phyloP scores from a whole-genome alignment of 371 early-diverging fungal species.

The Parasitella parasitica region DNA sequence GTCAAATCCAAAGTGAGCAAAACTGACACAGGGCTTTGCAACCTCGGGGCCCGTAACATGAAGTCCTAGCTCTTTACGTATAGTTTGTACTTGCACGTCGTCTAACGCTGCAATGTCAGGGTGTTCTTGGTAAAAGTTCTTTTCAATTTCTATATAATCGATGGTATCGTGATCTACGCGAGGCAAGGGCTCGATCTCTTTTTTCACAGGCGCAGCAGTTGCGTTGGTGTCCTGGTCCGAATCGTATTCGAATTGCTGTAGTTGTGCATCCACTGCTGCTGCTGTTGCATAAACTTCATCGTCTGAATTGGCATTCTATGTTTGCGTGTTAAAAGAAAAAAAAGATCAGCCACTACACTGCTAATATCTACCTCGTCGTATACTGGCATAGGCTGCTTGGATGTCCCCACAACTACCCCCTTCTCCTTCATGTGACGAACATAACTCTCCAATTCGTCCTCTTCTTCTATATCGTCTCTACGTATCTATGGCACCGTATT shows the following conservation, averaged over 20 bases:
- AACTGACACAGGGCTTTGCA: conserved; percentile 82
- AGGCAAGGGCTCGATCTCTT: conserved; percentile 68
- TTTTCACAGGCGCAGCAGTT: conserved; percentile 22
- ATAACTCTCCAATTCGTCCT: conserved; percentile 79
- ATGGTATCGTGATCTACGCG: conserved; percentile 74
- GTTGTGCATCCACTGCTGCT: conserved; percentile 67
- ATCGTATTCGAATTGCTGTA: conserved; percentile 8
- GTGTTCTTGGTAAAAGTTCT: conserved; percentile 84
- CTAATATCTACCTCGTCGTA: conserved; percentile 52
- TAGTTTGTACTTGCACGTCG: conserved; percentile 50
- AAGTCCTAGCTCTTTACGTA: conserved; percentile 63
- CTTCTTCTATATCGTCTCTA: conserved; percentile 77
- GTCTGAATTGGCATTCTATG: conserved; percentile 73
- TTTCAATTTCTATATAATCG: conserved; percentile 74
- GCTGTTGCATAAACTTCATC: conserved; percentile 89
- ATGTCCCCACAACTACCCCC: conserved; percentile 66
- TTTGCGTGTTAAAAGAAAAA: not conserved
- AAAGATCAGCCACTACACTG: too few relatives aligned
- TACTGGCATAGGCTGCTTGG: conserved; percentile 38
- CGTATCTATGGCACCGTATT: conserved; percentile 33
- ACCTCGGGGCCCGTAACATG: conserved; percentile 64
- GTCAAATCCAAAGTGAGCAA: conserved; percentile 88
- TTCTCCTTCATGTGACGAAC: conserved; percentile 76
- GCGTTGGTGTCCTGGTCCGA: conserved; percentile 35
- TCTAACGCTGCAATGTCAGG: conserved; percentile 64